Evolutionary conservation across 164 flowering plant genomes (phyloP).

Genomic region (Cinnamomum micranthum): DNA sequence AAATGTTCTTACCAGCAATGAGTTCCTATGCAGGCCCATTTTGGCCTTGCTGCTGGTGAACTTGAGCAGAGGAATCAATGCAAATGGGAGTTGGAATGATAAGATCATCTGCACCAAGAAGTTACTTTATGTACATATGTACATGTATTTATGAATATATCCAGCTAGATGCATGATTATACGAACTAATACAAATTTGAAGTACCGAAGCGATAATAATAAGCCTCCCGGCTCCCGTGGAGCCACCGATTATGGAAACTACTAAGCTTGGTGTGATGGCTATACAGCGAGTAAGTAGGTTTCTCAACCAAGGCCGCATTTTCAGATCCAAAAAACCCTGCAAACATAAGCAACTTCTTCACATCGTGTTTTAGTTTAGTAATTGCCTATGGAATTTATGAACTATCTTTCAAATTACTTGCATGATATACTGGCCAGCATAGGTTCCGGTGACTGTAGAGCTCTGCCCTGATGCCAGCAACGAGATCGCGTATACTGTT

Average conservation of each 20-base stretch:
- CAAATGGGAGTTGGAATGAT: constrained; percentile 9
- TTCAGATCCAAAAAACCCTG: constrained; percentile 73
- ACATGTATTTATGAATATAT: neutral
- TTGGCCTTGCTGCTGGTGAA: constrained; percentile 2
- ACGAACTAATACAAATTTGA: neutral
- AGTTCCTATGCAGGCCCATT: constrained; percentile 3
- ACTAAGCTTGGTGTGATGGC: constrained; percentile 75
- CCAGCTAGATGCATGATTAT: neutral
- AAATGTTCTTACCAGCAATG: neutral
- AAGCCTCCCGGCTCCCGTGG: constrained; percentile 61
- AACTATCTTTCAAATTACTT: constrained; percentile 31
- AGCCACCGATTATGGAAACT: constrained; percentile 69
- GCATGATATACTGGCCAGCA: constrained; percentile 91
- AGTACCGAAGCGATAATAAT: constrained; percentile 75
- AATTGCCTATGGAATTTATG: neutral
- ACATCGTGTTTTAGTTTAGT: neutral
- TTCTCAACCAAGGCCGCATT: constrained; percentile 63
- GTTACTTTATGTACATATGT: neutral
- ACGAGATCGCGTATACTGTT: constrained; percentile 59
- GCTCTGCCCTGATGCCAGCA: constrained; percentile 91
- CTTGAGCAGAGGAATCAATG: constrained; percentile 1
- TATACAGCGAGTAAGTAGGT: constrained; percentile 54
- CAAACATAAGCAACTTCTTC: neutral
- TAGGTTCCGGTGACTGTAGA: constrained; percentile 88
- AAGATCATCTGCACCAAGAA: constrained; percentile 6